Evolutionary conservation across 805 yeast species (phyloP), one percentile per base, ranked within the genome.

Genomic region (Priceomyces melissophilus): DNA sequence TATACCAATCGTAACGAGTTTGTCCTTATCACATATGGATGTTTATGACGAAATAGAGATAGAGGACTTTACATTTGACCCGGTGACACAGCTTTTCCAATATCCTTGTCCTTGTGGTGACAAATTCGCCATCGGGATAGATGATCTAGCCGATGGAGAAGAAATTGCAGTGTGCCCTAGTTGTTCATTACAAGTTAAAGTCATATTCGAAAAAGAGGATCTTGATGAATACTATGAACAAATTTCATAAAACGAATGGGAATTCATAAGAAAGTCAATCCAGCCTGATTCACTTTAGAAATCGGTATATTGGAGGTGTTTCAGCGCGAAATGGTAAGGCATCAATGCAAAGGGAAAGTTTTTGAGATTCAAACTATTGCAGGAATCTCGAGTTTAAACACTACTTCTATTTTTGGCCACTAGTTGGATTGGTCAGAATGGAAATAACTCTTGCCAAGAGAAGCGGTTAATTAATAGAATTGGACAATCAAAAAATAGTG

Each of bases 41-140:
- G 30, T 82, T 27, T 93, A 93, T 64, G 99, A 93, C 63, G 95
- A 93, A 60, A 82, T 93, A 42, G 99, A 93, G 70, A 93, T 93
- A 39, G 99, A 93, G 63, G 99, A 93, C 61, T 90, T 93, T 81
- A 82, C 89, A 2, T 93, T 79, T 59, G 97, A 93, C 60, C 79
- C 90, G 2, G 71, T 69, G n/a, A 79, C 85, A 10, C 89, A 85
- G 60, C 64, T 87, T 17, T 87, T 90, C 65, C 84, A 88, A 38
- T 91, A 90, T 55, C 99, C 99, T 3, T 93, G 99, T 71, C 99
- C 99, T 1, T 93, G 99, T 63, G 99, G 99, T 8, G 99, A 93
- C 62, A 75, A 81, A 55, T 93, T 93, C 64, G 95, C 91, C 57
- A 86, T 93, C 20, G 71, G 79, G 25, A 71, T 89, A 38, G 93